Base-by-base conservation (phyloP, 257 asterid genomes). In the Solanum acaule region DNA sequence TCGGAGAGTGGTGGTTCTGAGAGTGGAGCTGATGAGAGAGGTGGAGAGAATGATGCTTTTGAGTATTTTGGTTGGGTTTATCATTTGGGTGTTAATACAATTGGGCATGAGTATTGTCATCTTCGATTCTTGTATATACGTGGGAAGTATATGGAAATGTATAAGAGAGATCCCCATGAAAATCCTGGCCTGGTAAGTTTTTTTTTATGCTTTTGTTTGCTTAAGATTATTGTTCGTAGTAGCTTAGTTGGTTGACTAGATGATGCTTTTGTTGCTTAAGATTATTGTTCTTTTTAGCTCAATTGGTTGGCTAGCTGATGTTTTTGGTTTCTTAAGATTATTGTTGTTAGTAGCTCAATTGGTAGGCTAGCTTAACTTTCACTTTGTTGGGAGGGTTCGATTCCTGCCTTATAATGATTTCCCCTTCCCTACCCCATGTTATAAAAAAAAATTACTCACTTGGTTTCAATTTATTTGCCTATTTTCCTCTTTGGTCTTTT, bases 51-150 rank as follows among this genome's bases (percentile, higher is more conserved):
- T 70, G 91, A 91, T 83, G 88, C 89, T 88, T 90, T 93, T 67
- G 96, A 94, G 92, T 94, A 88, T 87, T 95, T 92, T 86, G 98
- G 98, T 7, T 95, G 98, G 96, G 94, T 95, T 59, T 95, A 93
- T 88, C 98, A 95, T 87, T 89, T 95, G 52, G 98, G 98, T 23
- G 93, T 93, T 29, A 95, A 93, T 90, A 92, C 96, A 81, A 92
- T 95, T 84, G 98, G 98, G 29, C 98, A 88, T 67, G 96, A 95
- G 82, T 95, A 90, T 89, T 94, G 98, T 90, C 96, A 94, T 89
- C 90, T 93, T 73, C 93, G 98, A 6, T 95, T 92, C 88, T 95
- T 95, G 52, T 75, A 59, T 65, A 93, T 95, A 42, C 93, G 96
- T 25, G 98, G 98, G 25, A 92, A 89, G 93, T 86, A 90, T 86